Base-by-base conservation (phyloP, 352 stramenopile species). In the Phytopythium vexans region DNA sequence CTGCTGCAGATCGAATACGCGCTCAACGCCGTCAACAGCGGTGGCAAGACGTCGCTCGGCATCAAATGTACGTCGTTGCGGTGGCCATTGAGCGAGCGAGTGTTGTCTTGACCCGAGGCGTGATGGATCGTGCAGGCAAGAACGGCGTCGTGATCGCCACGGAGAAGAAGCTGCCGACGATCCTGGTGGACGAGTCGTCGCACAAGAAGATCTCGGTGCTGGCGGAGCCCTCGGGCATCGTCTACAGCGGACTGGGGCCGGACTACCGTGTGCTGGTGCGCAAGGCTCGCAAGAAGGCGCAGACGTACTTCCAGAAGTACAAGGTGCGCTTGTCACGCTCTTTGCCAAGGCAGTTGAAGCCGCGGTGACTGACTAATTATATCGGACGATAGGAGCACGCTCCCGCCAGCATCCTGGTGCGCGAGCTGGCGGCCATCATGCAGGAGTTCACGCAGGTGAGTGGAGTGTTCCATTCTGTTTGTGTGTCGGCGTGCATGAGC, bases 1-100 rank as follows among this genome's bases (percentile, higher is more conserved):
- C 85, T 99, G 45, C 85, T 99, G 45, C 97, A 99, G 83, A 99
- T 99, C 64, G 97, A 99, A 76, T 99, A 99, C 64, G 97, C 97
- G 32, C 82, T 99, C 2, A 99, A 98, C 59, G 97, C 97, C 7
- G 97, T 99, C n/a, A 92, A 97, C 66, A 89, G 88, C 53, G 94
- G 98, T 62, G 97, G 97, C 31, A 97, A 98, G 58, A 98, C 96
- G 21, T 98, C 96, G 41, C 73, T 99, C 15, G 97, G 97, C 62
- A 99, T 99, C 68, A 90, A 92, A 51, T 92, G 82, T 93, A 73
- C 38, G 75, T 84, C n/a, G 32, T 9, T 27, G 21, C 5, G 31
- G 44, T 9, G 32, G 6, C n/a, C n/a, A n/a, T n/a, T 40, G 32
- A 8, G 0, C 31, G n/a, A 54, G 33, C 31, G 12, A 9, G 38